These are phyloP conservation scores for Vitis hybrid DNA, from an alignment of 177 flowering plant species.

Conservation along the genomic window DNA sequence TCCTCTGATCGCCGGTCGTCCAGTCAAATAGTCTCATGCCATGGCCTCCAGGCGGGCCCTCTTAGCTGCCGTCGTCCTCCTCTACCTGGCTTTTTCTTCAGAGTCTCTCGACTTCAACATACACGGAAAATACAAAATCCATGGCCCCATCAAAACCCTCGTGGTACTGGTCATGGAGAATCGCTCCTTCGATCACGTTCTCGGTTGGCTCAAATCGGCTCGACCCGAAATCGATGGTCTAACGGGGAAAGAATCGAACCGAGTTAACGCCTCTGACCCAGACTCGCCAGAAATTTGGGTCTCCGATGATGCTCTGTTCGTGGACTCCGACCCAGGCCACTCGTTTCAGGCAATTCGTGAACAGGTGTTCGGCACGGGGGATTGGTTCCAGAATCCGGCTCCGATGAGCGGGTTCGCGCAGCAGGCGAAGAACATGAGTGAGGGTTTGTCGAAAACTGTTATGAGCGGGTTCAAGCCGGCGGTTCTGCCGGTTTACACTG, in stretches of 20 bases:
- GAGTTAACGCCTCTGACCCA: slow-evolving; percentile 50
- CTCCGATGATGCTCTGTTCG: slow-evolving; percentile 61
- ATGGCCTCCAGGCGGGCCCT: slow-evolving; percentile 32
- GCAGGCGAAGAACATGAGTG: slow-evolving; percentile 61
- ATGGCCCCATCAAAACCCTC: slow-evolving; percentile 86
- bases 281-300: slow-evolving; percentile 46
- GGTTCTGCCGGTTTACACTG: slow-evolving; percentile 68
- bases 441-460: slow-evolving; percentile 52
- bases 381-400: slow-evolving; percentile 43
- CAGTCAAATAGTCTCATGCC: not conserved
- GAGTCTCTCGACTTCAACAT: slow-evolving; percentile 26
- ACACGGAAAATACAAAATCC: slow-evolving; percentile 38
- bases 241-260: slow-evolving; percentile 72
- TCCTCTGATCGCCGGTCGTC: not conserved
- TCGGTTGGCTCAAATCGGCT: slow-evolving; percentile 82
- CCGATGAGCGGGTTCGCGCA: slow-evolving; percentile 95
- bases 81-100: slow-evolving; percentile 34
- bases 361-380: slow-evolving; percentile 77
- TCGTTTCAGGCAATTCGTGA: slow-evolving; percentile 90
- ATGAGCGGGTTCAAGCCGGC: slow-evolving; percentile 89
- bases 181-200: slow-evolving; percentile 91
- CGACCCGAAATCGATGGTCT: slow-evolving; percentile 89
- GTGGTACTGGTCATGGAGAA: slow-evolving; percentile 93
- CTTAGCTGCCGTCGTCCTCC: slow-evolving; percentile 24
- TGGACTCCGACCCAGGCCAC: slow-evolving; percentile 93